These are phyloP conservation scores for Globisporangium mamillatum DNA, from an alignment of 352 stramenopile species.

Conservation along the genomic window DNA sequence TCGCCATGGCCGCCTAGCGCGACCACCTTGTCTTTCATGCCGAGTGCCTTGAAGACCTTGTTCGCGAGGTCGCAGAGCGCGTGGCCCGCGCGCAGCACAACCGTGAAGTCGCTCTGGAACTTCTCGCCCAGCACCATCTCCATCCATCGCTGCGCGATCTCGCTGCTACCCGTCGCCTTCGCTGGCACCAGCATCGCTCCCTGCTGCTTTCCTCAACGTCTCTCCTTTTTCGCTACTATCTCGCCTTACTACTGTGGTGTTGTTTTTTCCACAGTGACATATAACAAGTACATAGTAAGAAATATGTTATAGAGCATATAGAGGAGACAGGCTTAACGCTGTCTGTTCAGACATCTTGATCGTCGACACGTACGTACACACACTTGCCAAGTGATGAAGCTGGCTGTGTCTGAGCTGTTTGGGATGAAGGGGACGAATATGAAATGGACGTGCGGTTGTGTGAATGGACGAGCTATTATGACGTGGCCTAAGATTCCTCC, in stretches of 20 bases:
- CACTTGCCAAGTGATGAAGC: not conserved
- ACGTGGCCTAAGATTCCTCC: not conserved
- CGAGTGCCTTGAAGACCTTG: constrained; percentile 69
- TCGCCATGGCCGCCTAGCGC: not conserved
- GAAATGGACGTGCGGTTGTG: too few relatives aligned
- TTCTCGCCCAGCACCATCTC: constrained; percentile 87
- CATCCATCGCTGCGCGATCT: constrained; percentile 83
- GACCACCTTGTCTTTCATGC: constrained; percentile 64
- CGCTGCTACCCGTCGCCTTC: constrained; percentile 44
- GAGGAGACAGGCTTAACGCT: not conserved
- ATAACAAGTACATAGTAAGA: not conserved
- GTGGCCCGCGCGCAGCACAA: constrained; percentile 58
- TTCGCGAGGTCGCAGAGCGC: constrained; percentile 68
- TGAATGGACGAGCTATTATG: too few relatives aligned
- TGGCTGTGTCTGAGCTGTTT: too few relatives aligned
- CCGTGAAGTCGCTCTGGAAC: constrained; percentile 43
- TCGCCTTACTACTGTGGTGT: not conserved
- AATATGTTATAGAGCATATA: not conserved
- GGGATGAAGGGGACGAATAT: too few relatives aligned
- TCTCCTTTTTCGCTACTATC: constrained; percentile 1
- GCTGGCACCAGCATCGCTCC: constrained; percentile 32
- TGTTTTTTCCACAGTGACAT: not conserved
- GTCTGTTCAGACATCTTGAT: not conserved
- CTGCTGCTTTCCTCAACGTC: not conserved
- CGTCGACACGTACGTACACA: not conserved